Base-by-base conservation (phyloP, 805 yeast species). In the Yamadazyma akitaensis region DNA sequence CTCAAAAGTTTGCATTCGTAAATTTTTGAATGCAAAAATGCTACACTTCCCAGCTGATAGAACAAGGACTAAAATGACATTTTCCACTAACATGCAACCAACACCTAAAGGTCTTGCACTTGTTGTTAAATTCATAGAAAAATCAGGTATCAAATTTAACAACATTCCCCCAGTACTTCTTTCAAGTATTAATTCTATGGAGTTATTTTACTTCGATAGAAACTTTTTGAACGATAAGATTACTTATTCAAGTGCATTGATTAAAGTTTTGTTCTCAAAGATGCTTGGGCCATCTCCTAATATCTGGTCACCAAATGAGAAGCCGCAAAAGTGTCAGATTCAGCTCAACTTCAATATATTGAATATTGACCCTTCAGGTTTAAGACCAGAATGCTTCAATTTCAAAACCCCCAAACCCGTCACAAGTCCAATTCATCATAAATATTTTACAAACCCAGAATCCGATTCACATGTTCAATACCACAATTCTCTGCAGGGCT, bases 71-170 rank as follows among this genome's bases (percentile, higher is more conserved):
- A 65, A 60, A 36, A 73, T 82, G 5, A 75, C 75, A 42, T 64
- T 57, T 0, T 32, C 32, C 4, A 68, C 64, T 3, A 67, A 72
- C 0, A 49, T 70, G 2, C 97, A 92, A 59, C 96, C 96, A 3
- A 88, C 97, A 0, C 90, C 97, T 0, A 92, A 92, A 58, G 98
- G 97, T 1, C 81, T 89, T 7, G 82, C 89, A 0, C 58, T 88
- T 0, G 63, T 91, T 2, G 80, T 79, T 42, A 68, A 72, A 14
- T 88, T 83, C 60, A 81, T 85, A 50, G 68, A 72, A 42, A 76
- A 70, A 36, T 62, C 75, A 40, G 95, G 90, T 0, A 61, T 82
- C 40, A 70, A 65, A 38, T 62, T 63, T 13, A 49, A 56, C 1
- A 47, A 53, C 0, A 56, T 67, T 21, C 83, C 83, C 0, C 57